phyloP scores from a whole-genome alignment of 2,329 filamentous ascomycete genomes.

The Pseudocercospora cruenta region DNA sequence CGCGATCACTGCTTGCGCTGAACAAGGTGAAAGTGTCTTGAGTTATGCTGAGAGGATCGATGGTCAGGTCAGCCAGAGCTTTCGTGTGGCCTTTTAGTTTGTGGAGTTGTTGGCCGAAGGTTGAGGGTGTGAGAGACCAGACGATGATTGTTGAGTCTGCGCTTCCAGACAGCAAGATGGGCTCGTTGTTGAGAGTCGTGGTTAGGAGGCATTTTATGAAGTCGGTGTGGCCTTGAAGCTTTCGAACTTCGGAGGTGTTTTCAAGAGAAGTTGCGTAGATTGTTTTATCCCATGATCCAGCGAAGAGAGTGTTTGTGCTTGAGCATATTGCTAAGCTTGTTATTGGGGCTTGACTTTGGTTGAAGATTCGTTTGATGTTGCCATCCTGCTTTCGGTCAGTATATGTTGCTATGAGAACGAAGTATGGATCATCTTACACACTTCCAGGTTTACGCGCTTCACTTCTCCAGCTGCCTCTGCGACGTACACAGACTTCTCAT shows the following conservation, averaged over 20 bases:
- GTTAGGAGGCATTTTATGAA: constrained; percentile 84
- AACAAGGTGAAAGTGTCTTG: constrained; percentile 61
- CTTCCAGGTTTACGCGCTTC: constrained; percentile 73
- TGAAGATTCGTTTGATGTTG: constrained; percentile 58
- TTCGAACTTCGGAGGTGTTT: constrained; percentile 5
- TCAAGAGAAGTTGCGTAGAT: constrained; percentile 71
- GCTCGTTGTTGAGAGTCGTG: constrained; percentile 62
- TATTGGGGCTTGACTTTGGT: constrained; percentile 77
- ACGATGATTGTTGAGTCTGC: constrained; percentile 63
- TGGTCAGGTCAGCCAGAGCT: constrained; percentile 75
- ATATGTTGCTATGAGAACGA: not conserved
- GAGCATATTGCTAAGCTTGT: constrained; percentile 72
- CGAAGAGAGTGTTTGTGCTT: constrained; percentile 65
- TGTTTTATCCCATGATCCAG: constrained; percentile 91
- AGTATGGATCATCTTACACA: constrained; percentile 56
- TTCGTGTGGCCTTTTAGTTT: constrained; percentile 77
- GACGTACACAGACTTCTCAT: constrained; percentile 68
- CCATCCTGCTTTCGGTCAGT: constrained; percentile 43
- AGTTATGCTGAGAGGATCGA: constrained; percentile 68
- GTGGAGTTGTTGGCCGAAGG: constrained; percentile 65
- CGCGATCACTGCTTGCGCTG: constrained; percentile 67
- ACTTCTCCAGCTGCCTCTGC: constrained; percentile 86
- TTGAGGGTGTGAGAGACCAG: constrained; percentile 69
- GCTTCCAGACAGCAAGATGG: constrained; percentile 55
- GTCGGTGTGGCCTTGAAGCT: constrained; percentile 70